Evolutionary conservation across 306 rosid species (phyloP).

Genomic region (Quillaja saponaria): DNA sequence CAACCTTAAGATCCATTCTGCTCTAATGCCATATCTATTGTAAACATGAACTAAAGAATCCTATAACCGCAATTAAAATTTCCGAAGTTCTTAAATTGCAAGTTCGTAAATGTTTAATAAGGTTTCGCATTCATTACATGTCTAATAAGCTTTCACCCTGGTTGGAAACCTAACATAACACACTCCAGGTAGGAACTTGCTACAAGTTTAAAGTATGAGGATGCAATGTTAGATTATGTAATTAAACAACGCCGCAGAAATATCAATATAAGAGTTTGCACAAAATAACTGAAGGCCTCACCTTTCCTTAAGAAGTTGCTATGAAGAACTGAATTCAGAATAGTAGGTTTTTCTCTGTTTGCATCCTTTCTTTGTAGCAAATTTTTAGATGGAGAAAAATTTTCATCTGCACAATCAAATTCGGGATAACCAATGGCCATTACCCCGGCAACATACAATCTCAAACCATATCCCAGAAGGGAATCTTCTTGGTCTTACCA

Average conservation of each 20-base stretch:
- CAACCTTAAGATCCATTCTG: not conserved
- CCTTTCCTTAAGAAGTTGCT: conserved; percentile 83
- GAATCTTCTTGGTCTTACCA: conserved; percentile 65
- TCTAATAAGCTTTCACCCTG: conserved; percentile 21
- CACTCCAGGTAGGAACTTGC: not conserved
- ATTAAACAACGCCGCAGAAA: not conserved
- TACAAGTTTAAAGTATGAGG: conserved; percentile 7
- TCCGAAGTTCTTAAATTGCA: conserved; percentile 13
- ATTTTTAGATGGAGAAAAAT: conserved; percentile 36
- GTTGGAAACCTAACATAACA: conserved; percentile 16
- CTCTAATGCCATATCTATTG: conserved; percentile 17
- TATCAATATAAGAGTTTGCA: conserved; percentile 7
- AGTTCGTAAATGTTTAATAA: conserved; percentile 15
- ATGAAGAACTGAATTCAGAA: conserved; percentile 70
- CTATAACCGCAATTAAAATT: conserved; percentile 17
- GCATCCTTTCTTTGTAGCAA: conserved; percentile 36
- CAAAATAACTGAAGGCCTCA: conserved; percentile 43
- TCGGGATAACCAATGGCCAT: conserved; percentile 29
- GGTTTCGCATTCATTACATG: not conserved
- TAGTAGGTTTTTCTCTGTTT: conserved; percentile 40
- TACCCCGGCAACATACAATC: conserved; percentile 47
- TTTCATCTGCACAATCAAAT: conserved; percentile 25
- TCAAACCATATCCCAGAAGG: conserved; percentile 96
- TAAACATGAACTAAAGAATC: not conserved
- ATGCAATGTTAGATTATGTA: no score